Evolutionary conservation across 768 basidiomycete species (phyloP), one percentile per base, ranked within the genome.

Genomic region (Tylopilus rubrobrunneus): DNA sequence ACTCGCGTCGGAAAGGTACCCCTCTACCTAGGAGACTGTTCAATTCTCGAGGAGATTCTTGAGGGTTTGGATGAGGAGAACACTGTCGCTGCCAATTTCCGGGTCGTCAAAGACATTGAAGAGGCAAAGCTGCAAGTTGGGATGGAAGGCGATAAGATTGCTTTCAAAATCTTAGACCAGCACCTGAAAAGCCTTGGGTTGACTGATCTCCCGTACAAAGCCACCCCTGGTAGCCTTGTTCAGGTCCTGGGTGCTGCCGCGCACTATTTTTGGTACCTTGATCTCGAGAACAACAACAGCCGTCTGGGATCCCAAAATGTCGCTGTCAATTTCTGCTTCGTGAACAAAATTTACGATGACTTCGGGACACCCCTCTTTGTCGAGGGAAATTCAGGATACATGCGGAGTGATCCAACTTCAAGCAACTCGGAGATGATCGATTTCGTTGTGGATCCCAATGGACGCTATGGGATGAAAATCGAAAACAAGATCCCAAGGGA

Each of bases 381-480:
- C 36, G 36, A 37, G 36, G 36, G 17, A 3, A 37, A 37, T 17
- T 37, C 36, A 17, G 36, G 36, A 37, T 37, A 37, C 36, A 15
- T 37, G 14, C 37, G 12, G 29, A 56, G 33, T 31, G 48, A 57
- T 31, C 36, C 23, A 17, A 33, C 21, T 4, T 17, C 2, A 27
- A 31, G 27, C 1, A 10, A 11, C 14, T 41, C 36, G 7, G 12
- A 53, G 15, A 14, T 62, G 28, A 57, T 65, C 11, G 57, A 65
- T 33, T 57, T 65, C 40, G 48, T 48, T 15, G 52, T 66, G 9
- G 62, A 72, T 19, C 63, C 67, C 23, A 7, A 53, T 0, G 66
- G 53, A 5, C 37, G 56, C 3, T 67, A 75, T 14, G 75, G 75
- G 14, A 62, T 77, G 50, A 67, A 64, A 7, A 62, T 76, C 29